Percentiles rank a stretch among this genome's conserved stretches.
Evolutionary conservation across 305 asterid species (phyloP).

Genomic region (Fraxinus dipetala): DNA sequence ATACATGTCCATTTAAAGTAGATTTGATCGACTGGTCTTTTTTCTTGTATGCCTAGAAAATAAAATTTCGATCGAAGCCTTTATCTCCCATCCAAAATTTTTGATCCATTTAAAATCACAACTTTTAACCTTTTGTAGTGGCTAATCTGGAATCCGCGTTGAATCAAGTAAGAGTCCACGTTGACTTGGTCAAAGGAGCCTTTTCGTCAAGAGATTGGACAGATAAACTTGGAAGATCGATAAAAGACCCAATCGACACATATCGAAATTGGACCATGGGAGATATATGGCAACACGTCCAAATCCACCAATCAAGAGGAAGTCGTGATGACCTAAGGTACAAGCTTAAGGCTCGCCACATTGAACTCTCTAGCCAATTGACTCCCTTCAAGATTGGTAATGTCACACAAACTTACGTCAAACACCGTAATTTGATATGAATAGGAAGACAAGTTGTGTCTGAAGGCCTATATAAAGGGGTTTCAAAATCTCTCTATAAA

Average conservation of each 20-base stretch:
- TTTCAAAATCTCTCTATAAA: not conserved
- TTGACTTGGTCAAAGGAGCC: not conserved
- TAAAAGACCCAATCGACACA: too few species aligned
- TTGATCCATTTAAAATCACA: too few species aligned
- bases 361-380: not conserved
- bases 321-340: not conserved
- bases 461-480: not conserved
- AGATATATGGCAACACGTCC: not conserved
- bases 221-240: not conserved
- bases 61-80: not conserved
- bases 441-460: not conserved
- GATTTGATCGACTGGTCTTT: not conserved
- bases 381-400: not conserved
- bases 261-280: not conserved
- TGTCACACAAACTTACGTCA: not conserved
- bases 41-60: not conserved
- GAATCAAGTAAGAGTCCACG: not conserved
- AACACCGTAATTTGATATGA: not conserved
- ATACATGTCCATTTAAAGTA: not conserved
- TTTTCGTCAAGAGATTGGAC: not conserved
- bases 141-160: too few species aligned
- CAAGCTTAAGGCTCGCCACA: not conserved
- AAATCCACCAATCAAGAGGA: not conserved
- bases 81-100: not conserved
- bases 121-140: not conserved